phyloP scores from a whole-genome alignment of 2,329 filamentous ascomycete species.

The Fusarium setosum region DNA sequence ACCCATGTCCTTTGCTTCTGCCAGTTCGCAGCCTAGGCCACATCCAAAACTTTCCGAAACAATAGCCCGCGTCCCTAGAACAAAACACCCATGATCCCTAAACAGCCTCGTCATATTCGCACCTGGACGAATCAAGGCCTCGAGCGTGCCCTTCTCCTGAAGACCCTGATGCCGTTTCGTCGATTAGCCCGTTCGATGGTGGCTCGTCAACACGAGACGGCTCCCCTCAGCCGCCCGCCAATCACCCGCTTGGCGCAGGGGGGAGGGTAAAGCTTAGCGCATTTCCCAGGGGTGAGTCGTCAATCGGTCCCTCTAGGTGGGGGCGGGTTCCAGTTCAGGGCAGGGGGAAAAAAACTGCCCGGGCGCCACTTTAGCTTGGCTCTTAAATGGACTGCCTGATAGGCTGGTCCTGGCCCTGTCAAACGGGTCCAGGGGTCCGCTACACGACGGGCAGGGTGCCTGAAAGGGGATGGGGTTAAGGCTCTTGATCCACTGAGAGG shows the following conservation, averaged over 20 bases:
- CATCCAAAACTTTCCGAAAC: conserved; percentile 31
- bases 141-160: neutral
- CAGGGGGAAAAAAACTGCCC: too few relatives aligned
- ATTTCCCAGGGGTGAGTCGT: too few relatives aligned
- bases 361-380: neutral
- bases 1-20: conserved; percentile 9
- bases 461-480: neutral
- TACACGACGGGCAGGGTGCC: neutral
- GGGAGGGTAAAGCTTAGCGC: conserved; percentile 24
- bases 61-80: conserved; percentile 5
- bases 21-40: conserved; percentile 13
- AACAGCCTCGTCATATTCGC: neutral
- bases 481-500: neutral
- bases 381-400: too few relatives aligned
- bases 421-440: conserved; percentile 13
- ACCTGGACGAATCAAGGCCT: neutral
- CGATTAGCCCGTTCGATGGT: conserved; percentile 12
- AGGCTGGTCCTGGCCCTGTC: neutral
- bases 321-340: too few relatives aligned
- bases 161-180: conserved; percentile 21
- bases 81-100: neutral
- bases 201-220: conserved; percentile 13
- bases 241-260: conserved; percentile 12
- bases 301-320: too few relatives aligned
- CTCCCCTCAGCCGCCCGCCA: conserved; percentile 11